Percentiles rank a stretch among this genome's conserved stretches.
These are phyloP conservation scores for Uronychia binucleata DNA, from an alignment of 73 alveolate species.

Conservation along the genomic window DNA sequence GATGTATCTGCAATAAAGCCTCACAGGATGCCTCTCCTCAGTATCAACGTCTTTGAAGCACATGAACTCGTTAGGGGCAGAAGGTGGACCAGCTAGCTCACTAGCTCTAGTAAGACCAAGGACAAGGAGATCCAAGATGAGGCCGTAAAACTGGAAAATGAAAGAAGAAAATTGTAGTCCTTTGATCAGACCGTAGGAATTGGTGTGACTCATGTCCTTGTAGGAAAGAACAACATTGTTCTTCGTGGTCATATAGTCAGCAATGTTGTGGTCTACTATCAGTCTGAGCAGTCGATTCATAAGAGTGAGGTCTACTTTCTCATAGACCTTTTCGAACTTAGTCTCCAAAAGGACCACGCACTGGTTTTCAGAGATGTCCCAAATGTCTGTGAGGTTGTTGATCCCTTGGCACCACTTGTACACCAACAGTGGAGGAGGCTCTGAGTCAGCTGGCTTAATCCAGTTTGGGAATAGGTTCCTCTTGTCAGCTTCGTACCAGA, in stretches of 20 bases:
- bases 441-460: slow-evolving; percentile 99
- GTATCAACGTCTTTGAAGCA: slow-evolving; percentile 95
- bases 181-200: slow-evolving; percentile 97
- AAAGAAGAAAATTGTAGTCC: slow-evolving; percentile 98
- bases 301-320: slow-evolving; percentile 97
- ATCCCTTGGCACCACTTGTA: slow-evolving; percentile 99
- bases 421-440: slow-evolving; percentile 99
- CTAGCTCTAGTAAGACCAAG: slow-evolving; percentile 98
- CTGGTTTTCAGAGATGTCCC: slow-evolving; percentile 99
- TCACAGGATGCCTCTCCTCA: slow-evolving; percentile 98
- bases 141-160: slow-evolving; percentile 95
- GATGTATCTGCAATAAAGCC: slow-evolving; percentile 98
- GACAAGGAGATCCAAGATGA: slow-evolving; percentile 96
- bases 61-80: slow-evolving; percentile 95
- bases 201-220: slow-evolving; percentile 99
- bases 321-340: slow-evolving; percentile 96
- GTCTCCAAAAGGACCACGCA: slow-evolving; percentile 97
- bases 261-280: slow-evolving; percentile 99
- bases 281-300: slow-evolving; percentile 96
- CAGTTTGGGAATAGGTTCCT: slow-evolving; percentile 99
- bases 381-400: slow-evolving; percentile 97
- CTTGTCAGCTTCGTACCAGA: slow-evolving; percentile 99
- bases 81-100: slow-evolving; percentile 99
- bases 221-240: slow-evolving; percentile 97
- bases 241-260: slow-evolving; percentile 99